A percentile compares a stretch with the other conserved stretches of the same genome.
Evolutionary conservation across 306 rosid species (phyloP).

Genomic region (Corylus avellana): DNA sequence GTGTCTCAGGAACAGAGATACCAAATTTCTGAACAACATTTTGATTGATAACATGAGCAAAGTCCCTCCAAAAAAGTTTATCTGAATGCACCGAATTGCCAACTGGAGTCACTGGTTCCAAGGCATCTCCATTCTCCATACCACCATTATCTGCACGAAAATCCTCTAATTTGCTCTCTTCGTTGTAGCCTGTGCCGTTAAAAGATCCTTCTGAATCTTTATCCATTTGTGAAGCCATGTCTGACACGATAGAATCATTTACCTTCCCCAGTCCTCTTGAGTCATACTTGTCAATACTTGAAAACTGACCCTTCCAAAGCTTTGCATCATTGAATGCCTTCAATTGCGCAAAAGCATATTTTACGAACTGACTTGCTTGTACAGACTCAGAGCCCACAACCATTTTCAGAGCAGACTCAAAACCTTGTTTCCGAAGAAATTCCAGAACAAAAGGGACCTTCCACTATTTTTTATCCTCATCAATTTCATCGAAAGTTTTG

Average conservation of each 20-base stretch:
- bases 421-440: constrained; percentile 63
- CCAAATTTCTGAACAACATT: constrained; percentile 78
- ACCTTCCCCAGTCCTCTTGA: constrained; percentile 28
- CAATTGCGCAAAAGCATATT: constrained; percentile 87
- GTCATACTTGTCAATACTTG: constrained; percentile 31
- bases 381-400: constrained; percentile 79
- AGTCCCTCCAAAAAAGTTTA: constrained; percentile 74
- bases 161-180: constrained; percentile 38
- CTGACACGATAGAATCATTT: constrained; percentile 36
- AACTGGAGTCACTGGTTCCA: constrained; percentile 34
- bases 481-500: constrained; percentile 79
- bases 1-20: constrained; percentile 63
- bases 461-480: constrained; percentile 78
- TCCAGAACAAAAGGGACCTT: constrained; percentile 79
- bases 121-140: constrained; percentile 39
- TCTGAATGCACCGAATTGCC: constrained; percentile 50
- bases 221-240: constrained; percentile 32
- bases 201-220: constrained; percentile 35
- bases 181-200: constrained; percentile 22
- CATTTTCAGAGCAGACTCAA: constrained; percentile 69
- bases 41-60: constrained; percentile 66
- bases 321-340: constrained; percentile 69
- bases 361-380: constrained; percentile 85
- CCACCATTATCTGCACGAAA: constrained; percentile 29
- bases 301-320: constrained; percentile 42